Base-by-base conservation (phyloP, 345 rosid species). In the Salix exigua region DNA sequence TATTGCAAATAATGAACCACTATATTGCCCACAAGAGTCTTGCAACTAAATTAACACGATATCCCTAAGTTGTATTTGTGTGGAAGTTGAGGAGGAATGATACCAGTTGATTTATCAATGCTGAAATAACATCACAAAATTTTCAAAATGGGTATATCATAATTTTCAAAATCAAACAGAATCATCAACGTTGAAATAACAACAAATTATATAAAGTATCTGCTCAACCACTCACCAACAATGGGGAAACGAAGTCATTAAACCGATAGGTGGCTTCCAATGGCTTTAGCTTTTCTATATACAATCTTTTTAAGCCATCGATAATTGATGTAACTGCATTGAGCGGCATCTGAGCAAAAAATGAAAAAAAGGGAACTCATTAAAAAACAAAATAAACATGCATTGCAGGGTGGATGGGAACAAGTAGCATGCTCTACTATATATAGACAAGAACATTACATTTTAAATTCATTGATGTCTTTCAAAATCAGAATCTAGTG, bases 271-370 rank as follows among this genome's bases (percentile, higher is more conserved):
- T 33, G 33, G 61, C 79, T 80, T 80, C 83, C 73, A 80, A 35
- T 33, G 83, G 83, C 76, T 80, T 80, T 11, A 80, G 73, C 73
- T 71, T 80, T 76, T 80, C 79, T 42, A 66, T 28, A 55, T 66
- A 74, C 64, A 83, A 58, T 79, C 81, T 72, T 73, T 84, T 66
- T 76, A 80, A 66, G 68, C 83, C 83, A 75, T 80, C 83, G 11
- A 80, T 60, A 37, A 80, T 80, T 31, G 83, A 80, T 55, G 83
- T 80, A 60, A 80, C 80, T 16, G 83, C 75, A 66, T 58, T 53
- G 31, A 85, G 82, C 48, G 94, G 90, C 76, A 82, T 81, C 85
- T 89, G 69, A 74, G 62, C 48, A 73, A 55, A 31, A 81, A 68
- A 65, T n/a, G 35, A 42, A 30, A 38, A 31, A 50, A 28, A 64